Evolutionary conservation across 768 basidiomycete genomes (phyloP).

Genomic region (Suillus placidus): DNA sequence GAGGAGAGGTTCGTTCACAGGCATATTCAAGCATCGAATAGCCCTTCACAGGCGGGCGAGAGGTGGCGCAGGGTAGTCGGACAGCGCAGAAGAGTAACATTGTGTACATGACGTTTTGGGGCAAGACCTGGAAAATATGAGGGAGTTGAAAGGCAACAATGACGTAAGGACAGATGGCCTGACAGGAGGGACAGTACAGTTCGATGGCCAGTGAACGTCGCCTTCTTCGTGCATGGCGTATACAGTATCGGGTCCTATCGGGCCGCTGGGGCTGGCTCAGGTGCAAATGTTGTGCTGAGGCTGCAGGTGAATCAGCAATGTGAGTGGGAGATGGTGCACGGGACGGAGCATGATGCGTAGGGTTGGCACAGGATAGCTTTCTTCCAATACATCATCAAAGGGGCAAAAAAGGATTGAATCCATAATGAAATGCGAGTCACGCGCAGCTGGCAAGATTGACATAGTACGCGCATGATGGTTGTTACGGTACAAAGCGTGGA

Average conservation of each 20-base stretch:
- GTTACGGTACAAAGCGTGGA: slow-evolving; percentile 6
- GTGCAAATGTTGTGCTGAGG: slow-evolving; percentile 16
- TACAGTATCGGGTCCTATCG: slow-evolving; percentile 37
- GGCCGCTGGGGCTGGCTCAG: slow-evolving; percentile 15
- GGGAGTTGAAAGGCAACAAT: slow-evolving; percentile 14
- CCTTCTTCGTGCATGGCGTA: slow-evolving; percentile 58
- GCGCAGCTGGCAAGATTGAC: slow-evolving; percentile 64
- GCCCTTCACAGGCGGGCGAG: slow-evolving; percentile 19
- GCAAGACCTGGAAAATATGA: slow-evolving; percentile 26
- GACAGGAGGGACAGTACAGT: slow-evolving; percentile 23
- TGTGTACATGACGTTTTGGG: slow-evolving; percentile 23
- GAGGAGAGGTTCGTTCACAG: slow-evolving; percentile 38
- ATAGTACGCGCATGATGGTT: slow-evolving; percentile 43
- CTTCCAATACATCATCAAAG: slow-evolving; percentile 26
- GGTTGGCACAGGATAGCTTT: no score
- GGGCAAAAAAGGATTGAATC: slow-evolving; percentile 29
- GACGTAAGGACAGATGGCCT: slow-evolving; percentile 21
- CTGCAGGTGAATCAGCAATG: slow-evolving; percentile 14
- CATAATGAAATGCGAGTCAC: slow-evolving; percentile 23
- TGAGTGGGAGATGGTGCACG: slow-evolving; percentile 40
- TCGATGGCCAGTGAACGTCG: slow-evolving; percentile 34
- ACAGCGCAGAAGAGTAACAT: slow-evolving; percentile 13
- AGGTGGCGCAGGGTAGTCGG: slow-evolving; percentile 11
- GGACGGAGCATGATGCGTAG: background rate
- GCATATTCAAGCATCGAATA: slow-evolving; percentile 19